Evolutionary conservation across 1,139 yeast species (phyloP), one percentile per base, ranked within the genome.

Genomic region (Hyphopichia pseudoburtonii): DNA sequence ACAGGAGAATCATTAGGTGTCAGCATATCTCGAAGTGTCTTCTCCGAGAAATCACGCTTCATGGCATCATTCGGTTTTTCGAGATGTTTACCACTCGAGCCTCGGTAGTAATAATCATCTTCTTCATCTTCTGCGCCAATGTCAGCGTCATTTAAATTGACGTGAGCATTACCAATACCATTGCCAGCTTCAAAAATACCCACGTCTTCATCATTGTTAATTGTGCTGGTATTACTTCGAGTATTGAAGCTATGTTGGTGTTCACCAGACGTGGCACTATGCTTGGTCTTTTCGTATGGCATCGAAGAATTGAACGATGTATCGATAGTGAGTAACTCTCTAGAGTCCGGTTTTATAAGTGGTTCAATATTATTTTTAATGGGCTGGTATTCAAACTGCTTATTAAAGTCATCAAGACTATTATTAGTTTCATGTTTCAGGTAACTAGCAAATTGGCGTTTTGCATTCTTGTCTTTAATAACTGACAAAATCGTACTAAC

Each of bases 331-430:
- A 22, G 23, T 4, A 15, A 21, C 4, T n/a, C n/a, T n/a, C n/a
- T n/a, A n/a, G n/a, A n/a, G 3, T 27, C 28, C 2, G 35, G 14
- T 19, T 25, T 30, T 22, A 17, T 33, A n/a, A 27, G 17, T 10
- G 31, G 32, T 25, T 17, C 32, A 24, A 25, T 9, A 14, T 34
- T 21, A 12, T 28, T 16, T 12, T 29, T 42, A 5, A 63, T 51
- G 2, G 69, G 70, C 28, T 54, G 54, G 45, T 63, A 66, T 37
- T 65, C 72, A 43, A 66, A 66, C 33, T 62, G 63, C 16, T 44
- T 39, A 21, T 53, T 49, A 33, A 56, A 56, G 21, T 62, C 64
- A 30, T 58, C 66, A 16, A 47, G 31, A 30, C 56, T 50, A 26
- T 41, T 34, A 8, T 38, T 27, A 2, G 35, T 43, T 0, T 37